A percentile compares a stretch with the other conserved stretches of the same genome.
Evolutionary conservation across 495 filamentous ascomycete genomes (phyloP).

Genomic region (Xanthoparmelia taractica): DNA sequence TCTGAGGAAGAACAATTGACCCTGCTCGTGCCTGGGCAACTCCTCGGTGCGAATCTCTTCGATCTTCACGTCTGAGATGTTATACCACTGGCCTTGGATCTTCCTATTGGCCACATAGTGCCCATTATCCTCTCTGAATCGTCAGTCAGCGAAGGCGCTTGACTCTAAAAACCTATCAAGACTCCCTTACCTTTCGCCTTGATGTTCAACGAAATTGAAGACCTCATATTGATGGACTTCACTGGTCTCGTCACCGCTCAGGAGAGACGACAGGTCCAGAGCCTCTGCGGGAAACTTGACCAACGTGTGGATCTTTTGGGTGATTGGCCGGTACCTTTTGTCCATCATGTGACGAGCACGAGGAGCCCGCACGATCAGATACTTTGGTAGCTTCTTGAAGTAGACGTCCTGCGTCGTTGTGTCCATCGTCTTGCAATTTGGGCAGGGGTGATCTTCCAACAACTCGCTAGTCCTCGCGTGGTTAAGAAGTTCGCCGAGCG

Average conservation of each 20-base stretch:
- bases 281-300: background rate
- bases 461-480: background rate
- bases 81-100: background rate
- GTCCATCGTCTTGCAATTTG: background rate
- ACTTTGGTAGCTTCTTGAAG: background rate
- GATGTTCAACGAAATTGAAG: background rate
- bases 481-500: background rate
- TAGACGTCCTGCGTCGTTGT: background rate
- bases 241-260: background rate
- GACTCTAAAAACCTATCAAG: background rate
- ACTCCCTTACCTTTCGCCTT: background rate
- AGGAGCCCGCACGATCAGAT: background rate
- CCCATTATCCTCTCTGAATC: background rate
- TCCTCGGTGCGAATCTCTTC: background rate
- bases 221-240: background rate
- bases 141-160: background rate
- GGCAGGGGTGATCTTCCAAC: background rate
- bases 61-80: background rate
- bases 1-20: background rate
- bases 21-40: background rate
- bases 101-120: background rate
- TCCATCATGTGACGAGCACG: background rate
- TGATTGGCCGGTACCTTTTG: background rate
- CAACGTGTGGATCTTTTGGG: background rate
- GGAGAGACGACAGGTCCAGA: background rate